Evolutionary conservation across 1,284 basidiomycete genomes (phyloP), one percentile per base, ranked within the genome.

Genomic region (Amanita bisporigera): DNA sequence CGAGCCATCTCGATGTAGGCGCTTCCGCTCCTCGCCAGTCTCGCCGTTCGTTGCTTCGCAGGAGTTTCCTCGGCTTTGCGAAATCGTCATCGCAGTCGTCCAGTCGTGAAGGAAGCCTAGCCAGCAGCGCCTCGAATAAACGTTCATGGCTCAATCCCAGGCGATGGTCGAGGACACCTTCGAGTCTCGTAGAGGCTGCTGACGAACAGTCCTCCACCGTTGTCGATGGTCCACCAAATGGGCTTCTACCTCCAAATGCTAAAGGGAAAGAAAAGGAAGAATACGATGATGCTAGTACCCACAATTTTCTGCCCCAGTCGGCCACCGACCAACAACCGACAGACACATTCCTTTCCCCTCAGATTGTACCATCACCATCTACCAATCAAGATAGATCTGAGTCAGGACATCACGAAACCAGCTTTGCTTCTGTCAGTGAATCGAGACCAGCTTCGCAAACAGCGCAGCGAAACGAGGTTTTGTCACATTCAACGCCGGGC

Each of bases 201-300:
- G 50, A 31, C 38, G 24, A 55, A 17, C 36, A 40, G 9, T 33
- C 63, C 21, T 31, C n/a, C 5, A 43, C 54, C 29, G 21, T 41
- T 21, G 11, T 26, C 21, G 63, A 64, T 38, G 29, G 54, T 19
- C 63, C 36, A 47, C 36, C 52, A 26, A 55, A 38, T 38, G 33
- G 17, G 40, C 6, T 41, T 41, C 40, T 33, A 62, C 45, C 61
- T 62, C 26, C 26, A 26, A 45, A 45, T 26, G 21, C 21, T 29
- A 63, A 64, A 64, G 63, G 63, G 19, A 55, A 64, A 47, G 63
- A 54, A 41, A 64, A 11, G 63, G 63, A 58, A 26, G 63, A 47
- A 57, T 64, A n/a, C 15, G 33, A 43, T 15, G 19, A 19, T 33
- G 33, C 10, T 11, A 43, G 38, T 24, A 40, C 33, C 19, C 31